phyloP scores from a whole-genome alignment of 306 rosid species.

The Abrus pulchellus region DNA sequence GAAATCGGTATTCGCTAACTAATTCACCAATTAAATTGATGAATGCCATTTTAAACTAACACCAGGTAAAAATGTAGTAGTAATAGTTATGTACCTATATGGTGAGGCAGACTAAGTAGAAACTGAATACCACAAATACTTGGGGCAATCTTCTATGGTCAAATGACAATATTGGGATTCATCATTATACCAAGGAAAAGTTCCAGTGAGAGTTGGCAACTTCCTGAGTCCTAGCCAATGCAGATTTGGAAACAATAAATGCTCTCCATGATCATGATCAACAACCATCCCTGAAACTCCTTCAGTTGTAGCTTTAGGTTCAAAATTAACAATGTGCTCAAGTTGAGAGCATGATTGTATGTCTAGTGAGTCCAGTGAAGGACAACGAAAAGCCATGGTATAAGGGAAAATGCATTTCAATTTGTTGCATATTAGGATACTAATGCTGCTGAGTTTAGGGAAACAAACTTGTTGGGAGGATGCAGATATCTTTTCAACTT shows the following conservation, averaged over 20 bases:
- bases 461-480: constrained; percentile 3
- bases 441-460: not conserved
- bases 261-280: not conserved
- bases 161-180: not conserved
- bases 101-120: not conserved
- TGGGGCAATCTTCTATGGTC: constrained; percentile 11
- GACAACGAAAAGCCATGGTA: not conserved
- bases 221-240: not conserved
- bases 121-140: not conserved
- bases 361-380: not conserved
- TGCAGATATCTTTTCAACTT: not conserved
- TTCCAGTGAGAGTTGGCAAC: constrained; percentile 10
- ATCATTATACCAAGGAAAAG: not conserved
- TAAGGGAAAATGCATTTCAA: constrained; percentile 8
- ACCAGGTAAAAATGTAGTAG: not conserved
- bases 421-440: not conserved
- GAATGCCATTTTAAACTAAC: not conserved
- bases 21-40: not conserved
- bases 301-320: constrained; percentile 1
- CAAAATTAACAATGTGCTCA: constrained; percentile 23
- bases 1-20: not conserved
- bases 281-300: not conserved
- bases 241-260: constrained; percentile 5
- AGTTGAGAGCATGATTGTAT: constrained; percentile 6
- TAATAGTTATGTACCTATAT: not conserved